phyloP scores from a whole-genome alignment of 352 stramenopile genomes.

The Thalassiosira mediterranea region DNA sequence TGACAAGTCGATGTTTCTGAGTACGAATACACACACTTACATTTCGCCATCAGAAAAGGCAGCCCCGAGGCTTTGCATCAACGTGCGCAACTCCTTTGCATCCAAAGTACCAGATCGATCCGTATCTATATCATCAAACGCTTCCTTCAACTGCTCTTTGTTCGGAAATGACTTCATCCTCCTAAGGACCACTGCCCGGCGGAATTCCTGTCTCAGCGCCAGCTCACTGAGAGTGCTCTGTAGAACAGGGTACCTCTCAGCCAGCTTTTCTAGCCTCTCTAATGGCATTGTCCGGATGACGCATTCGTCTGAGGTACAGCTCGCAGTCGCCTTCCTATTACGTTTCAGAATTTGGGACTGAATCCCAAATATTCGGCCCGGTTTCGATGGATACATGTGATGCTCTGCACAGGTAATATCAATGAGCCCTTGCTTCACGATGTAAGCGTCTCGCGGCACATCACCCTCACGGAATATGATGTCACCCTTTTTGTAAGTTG shows the following conservation, averaged over 20 bases:
- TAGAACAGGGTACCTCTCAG: conserved; percentile 64
- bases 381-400: conserved; percentile 45
- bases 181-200: conserved; percentile 68
- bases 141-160: conserved; percentile 71
- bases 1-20: neutral
- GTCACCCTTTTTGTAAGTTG: conserved; percentile 75
- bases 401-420: conserved; percentile 43
- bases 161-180: conserved; percentile 66
- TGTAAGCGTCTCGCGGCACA: conserved; percentile 59
- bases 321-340: conserved; percentile 69
- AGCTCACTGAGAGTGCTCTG: conserved; percentile 67
- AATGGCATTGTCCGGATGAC: conserved; percentile 72
- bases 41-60: conserved; percentile 50
- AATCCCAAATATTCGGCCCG: conserved; percentile 39
- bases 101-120: conserved; percentile 67
- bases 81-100: conserved; percentile 57
- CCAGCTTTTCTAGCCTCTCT: conserved; percentile 66
- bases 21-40: conserved; percentile 6
- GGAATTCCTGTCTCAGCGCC: conserved; percentile 70
- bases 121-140: conserved; percentile 74
- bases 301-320: conserved; percentile 68
- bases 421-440: conserved; percentile 61
- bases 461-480: conserved; percentile 79
- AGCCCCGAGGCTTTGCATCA: conserved; percentile 62
- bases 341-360: conserved; percentile 34